Evolutionary conservation across 257 asterid species (phyloP).

Genomic region (Solanum neorickii): DNA sequence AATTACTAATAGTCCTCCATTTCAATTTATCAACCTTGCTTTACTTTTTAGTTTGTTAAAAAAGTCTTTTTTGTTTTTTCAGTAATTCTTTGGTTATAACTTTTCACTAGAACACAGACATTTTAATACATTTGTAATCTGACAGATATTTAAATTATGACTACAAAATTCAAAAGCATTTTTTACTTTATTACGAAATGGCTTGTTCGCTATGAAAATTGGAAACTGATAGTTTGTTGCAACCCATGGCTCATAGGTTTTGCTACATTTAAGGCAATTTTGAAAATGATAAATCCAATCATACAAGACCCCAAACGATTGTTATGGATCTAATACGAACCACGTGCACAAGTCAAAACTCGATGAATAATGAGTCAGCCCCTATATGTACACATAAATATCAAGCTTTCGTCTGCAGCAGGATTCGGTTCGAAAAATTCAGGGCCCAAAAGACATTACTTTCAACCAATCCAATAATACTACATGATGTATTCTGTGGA

Average conservation of each 20-base stretch:
- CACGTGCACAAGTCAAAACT: too few species aligned
- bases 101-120: rapidly evolving
- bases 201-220: not conserved
- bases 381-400: too few species aligned
- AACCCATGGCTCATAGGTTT: not conserved
- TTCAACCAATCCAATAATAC: too few species aligned
- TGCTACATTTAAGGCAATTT: not conserved
- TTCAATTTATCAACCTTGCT: too few species aligned
- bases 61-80: not conserved
- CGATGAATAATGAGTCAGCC: too few species aligned
- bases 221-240: not conserved
- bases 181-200: not conserved
- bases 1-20: not conserved
- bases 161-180: not conserved
- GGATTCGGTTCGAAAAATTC: too few species aligned
- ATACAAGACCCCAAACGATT: not conserved
- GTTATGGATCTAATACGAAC: too few species aligned
- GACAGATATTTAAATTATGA: not conserved
- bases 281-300: not conserved
- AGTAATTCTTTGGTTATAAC: not conserved
- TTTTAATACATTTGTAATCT: not conserved
- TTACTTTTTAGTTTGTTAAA: not conserved
- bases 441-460: too few species aligned
- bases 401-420: too few species aligned
- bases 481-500: too few species aligned